Percentiles rank a stretch among this genome's conserved stretches.
Evolutionary conservation across 805 yeast species (phyloP).

Genomic region (Teunomyces funiuensis): DNA sequence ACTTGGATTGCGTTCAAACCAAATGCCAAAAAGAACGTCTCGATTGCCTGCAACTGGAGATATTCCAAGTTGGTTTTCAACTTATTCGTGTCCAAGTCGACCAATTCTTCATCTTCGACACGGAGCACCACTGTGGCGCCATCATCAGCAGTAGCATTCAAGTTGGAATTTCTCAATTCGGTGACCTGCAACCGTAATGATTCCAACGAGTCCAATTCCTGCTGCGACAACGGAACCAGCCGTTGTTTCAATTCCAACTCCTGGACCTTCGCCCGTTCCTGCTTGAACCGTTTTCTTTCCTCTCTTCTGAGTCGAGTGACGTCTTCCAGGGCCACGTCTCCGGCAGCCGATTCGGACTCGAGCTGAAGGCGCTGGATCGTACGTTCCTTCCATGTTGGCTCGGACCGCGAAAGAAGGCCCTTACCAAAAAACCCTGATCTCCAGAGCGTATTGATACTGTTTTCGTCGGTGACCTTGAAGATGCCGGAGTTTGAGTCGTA

Average conservation of each 20-base stretch:
- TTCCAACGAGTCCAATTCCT: slow-evolving; percentile 21
- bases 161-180: slow-evolving; percentile 16
- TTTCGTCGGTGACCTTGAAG: slow-evolving; percentile 43
- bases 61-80: slow-evolving; percentile 34
- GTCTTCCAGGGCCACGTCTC: slow-evolving; percentile 61
- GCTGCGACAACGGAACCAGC: slow-evolving; percentile 23
- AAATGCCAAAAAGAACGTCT: slow-evolving; percentile 65
- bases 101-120: slow-evolving; percentile 16
- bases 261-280: slow-evolving; percentile 51
- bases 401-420: slow-evolving; percentile 84
- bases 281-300: slow-evolving; percentile 72
- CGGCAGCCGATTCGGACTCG: slow-evolving; percentile 16
- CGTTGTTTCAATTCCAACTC: slow-evolving; percentile 52
- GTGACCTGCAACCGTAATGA: slow-evolving; percentile 16
- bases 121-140: slow-evolving; percentile 7
- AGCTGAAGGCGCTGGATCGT: slow-evolving; percentile 54
- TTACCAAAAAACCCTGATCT: slow-evolving; percentile 89
- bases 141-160: slow-evolving; percentile 1
- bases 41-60: slow-evolving; percentile 74
- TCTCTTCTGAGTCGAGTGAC: slow-evolving; percentile 70
- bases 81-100: slow-evolving; percentile 17
- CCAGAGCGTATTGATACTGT: slow-evolving; percentile 67
- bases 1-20: slow-evolving; percentile 51
- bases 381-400: slow-evolving; percentile 86
- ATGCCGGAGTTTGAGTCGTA: slow-evolving; percentile 23